Conservation (phyloP, 2,329 filamentous ascomycete genomes). For the Sclerotinia subarctica region DNA sequence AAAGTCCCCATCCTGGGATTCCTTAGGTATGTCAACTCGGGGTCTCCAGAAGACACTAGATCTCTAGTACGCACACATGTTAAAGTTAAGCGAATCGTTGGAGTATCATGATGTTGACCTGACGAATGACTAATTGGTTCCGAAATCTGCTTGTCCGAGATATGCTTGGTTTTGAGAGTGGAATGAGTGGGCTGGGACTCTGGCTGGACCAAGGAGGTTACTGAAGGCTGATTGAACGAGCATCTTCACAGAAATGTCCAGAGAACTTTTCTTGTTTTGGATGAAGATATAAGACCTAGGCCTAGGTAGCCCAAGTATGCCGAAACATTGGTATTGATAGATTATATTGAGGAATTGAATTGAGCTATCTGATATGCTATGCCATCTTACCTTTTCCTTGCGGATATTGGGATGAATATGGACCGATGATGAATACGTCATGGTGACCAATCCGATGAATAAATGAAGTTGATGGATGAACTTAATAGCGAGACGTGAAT, state of each 20-base stretch:
- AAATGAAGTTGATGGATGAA: neutral
- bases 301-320: neutral
- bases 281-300: neutral
- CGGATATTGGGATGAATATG: neutral
- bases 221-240: neutral
- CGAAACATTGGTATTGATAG: neutral
- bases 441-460: neutral
- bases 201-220: neutral
- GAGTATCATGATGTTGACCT: neutral
- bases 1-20: neutral
- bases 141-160: neutral
- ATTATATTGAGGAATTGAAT: neutral
- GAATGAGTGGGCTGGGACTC: neutral
- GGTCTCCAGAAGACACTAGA: neutral
- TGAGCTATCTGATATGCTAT: neutral
- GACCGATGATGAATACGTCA: neutral
- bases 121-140: neutral
- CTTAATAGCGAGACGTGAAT: rapidly evolving
- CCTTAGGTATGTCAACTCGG: too few species aligned
- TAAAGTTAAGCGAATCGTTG: neutral
- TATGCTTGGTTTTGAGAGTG: neutral
- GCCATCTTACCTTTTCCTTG: neutral
- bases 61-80: too few species aligned
- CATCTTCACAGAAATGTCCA: neutral
- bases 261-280: too few species aligned